Percentiles rank a stretch among this genome's conserved stretches.
Evolutionary conservation across 495 filamentous ascomycete species (phyloP).

Genomic region (Beverwykella pulmonaria): DNA sequence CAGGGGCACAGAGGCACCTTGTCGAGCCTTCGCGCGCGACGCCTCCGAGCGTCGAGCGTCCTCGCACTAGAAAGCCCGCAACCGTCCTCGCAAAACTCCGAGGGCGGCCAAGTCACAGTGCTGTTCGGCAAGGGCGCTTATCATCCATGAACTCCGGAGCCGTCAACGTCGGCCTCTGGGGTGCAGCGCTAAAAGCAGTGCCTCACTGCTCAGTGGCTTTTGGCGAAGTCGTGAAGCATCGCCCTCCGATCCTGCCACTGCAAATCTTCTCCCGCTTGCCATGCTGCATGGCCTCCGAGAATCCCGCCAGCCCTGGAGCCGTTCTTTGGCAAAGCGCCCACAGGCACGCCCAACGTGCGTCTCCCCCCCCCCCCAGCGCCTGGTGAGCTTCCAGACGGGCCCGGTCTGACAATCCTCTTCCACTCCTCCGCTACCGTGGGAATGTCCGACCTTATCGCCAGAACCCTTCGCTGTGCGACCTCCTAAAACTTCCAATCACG

Average conservation of each 20-base stretch:
- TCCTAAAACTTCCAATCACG: conserved; percentile 10
- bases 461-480: conserved; percentile 13
- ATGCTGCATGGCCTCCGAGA: conserved; percentile 6
- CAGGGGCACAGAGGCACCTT: background rate
- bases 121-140: background rate
- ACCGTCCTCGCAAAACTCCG: background rate
- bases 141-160: background rate
- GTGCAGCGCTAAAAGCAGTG: conserved; percentile 19
- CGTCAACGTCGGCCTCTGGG: background rate
- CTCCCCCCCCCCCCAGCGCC: background rate
- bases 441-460: conserved; percentile 1
- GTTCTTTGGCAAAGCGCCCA: conserved; percentile 5
- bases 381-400: conserved; percentile 3
- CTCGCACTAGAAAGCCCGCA: background rate
- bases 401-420: background rate
- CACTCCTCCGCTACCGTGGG: conserved; percentile 15
- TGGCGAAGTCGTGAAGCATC: background rate
- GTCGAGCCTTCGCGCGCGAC: no score
- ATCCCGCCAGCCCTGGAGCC: background rate
- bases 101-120: background rate
- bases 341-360: background rate
- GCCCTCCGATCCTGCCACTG: background rate
- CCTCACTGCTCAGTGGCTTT: conserved; percentile 8
- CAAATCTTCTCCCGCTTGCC: background rate
- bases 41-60: background rate